Evolutionary conservation across 768 basidiomycete species (phyloP), one percentile per base, ranked within the genome.

Genomic region (Russula abietina): DNA sequence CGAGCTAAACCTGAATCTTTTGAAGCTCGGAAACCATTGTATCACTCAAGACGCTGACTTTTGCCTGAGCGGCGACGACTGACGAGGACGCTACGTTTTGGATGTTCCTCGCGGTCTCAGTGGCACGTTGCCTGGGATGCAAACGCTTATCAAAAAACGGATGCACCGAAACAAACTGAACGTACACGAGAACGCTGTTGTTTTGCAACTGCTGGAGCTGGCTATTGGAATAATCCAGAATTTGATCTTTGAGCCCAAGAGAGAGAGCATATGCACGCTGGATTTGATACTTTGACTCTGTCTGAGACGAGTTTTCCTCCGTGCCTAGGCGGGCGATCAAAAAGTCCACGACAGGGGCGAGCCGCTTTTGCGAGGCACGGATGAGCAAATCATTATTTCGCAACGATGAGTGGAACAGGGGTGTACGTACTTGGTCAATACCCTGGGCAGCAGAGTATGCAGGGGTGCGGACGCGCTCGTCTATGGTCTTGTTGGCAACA

Each of bases 301-400:
- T 76, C 12, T 81, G 75, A 6, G 76, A 75, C 33, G 81, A 75
- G 19, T 77, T 77, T 38, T 80, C 78, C 53, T 83, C 75, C 51
- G 73, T 76, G 71, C 82, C 81, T 58, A 80, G 74, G 76, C 26
- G 73, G 60, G 49, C 59, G 46, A 62, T 84, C 59, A 91, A 76
- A 68, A 83, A 85, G 70, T 91, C 82, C 38, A 93, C 83, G 55
- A 91, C 76, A 48, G 91, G 89, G n/a, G 87, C 72, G 68, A 91
- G 83, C 67, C 79, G 78, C 88, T 89, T 53, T 52, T 30, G 28
- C 41, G 12, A 10, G 67, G 4, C 64, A 22, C 38, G 46, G 56
- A 61, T 62, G 59, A 39, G 64, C 65, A 69, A 70, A 61, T 24
- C 68, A 64, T 68, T 52, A 54, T 55, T 57, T 52, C 32, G 49